Percentiles rank a stretch among this genome's conserved stretches.
Conservation (phyloP, 768 basidiomycete genomes). For the Trametes cinnabarina region DNA sequence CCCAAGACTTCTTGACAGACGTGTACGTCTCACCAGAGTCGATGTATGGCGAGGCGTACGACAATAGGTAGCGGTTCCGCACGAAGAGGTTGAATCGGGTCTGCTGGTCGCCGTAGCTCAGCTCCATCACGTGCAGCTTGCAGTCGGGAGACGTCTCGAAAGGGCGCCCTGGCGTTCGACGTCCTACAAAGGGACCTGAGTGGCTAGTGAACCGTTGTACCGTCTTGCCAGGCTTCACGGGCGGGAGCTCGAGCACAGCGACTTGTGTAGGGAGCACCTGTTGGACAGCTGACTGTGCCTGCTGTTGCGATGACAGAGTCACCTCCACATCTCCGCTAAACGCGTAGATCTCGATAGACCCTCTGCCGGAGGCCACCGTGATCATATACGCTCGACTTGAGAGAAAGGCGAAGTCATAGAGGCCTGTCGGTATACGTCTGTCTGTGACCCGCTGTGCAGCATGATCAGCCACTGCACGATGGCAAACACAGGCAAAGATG, state of each 20-base stretch:
- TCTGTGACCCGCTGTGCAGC: neutral
- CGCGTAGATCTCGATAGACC: slow-evolving; percentile 44
- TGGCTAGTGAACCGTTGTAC: slow-evolving; percentile 24
- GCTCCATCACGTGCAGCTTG: slow-evolving; percentile 29
- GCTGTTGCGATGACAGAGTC: neutral
- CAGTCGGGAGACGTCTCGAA: slow-evolving; percentile 24
- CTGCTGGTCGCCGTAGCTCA: slow-evolving; percentile 26
- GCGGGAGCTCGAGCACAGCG: slow-evolving; percentile 29
- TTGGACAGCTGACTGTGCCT: neutral
- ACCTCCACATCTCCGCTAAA: slow-evolving; percentile 27
- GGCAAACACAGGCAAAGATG: no score
- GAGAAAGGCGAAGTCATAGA: slow-evolving; percentile 49
- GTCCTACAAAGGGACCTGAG: slow-evolving; percentile 29
- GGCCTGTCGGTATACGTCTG: slow-evolving; percentile 25
- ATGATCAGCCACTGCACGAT: no score
- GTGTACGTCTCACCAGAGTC: neutral
- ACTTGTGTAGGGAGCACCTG: slow-evolving; percentile 8
- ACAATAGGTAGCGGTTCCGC: slow-evolving; percentile 32
- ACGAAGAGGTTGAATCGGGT: slow-evolving; percentile 32
- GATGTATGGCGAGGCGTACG: slow-evolving; percentile 4
- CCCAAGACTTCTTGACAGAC: slow-evolving; percentile 31
- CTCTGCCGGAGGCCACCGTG: slow-evolving; percentile 33
- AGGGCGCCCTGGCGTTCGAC: slow-evolving; percentile 14
- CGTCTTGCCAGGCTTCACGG: slow-evolving; percentile 10
- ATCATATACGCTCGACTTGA: slow-evolving; percentile 43